A percentile compares a stretch with the other conserved stretches of the same genome.
These are phyloP conservation scores for Panicum hallii DNA, from an alignment of 202 grass and related monocot species.

Conservation along the genomic window DNA sequence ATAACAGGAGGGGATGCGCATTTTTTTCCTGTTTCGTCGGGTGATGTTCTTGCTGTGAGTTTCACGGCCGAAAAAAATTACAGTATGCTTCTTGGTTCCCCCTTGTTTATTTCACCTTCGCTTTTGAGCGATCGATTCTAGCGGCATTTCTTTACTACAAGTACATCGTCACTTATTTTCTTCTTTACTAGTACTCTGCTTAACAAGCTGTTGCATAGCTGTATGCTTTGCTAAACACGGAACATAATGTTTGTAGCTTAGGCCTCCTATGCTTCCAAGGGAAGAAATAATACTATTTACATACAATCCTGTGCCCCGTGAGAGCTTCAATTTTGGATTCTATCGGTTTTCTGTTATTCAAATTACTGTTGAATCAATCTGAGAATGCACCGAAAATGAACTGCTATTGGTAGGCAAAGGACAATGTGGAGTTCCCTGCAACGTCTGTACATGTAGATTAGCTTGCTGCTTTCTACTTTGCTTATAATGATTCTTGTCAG, in stretches of 20 bases:
- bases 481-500: not conserved
- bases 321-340: not conserved
- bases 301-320: not conserved
- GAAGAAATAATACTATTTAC: not conserved
- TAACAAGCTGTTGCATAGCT: conserved; percentile 22
- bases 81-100: not conserved
- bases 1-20: not conserved
- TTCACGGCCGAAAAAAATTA: not conserved
- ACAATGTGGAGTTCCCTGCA: not conserved
- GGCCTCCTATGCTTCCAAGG: not conserved
- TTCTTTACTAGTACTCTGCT: conserved; percentile 16
- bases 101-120: not conserved
- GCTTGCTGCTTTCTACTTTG: not conserved
- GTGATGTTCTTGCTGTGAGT: conserved; percentile 6
- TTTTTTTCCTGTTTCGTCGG: conserved; percentile 12
- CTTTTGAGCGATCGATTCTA: not conserved
- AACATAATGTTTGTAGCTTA: not conserved
- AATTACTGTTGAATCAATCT: not conserved
- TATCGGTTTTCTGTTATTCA: not conserved
- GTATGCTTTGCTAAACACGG: conserved; percentile 19
- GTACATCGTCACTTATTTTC: not conserved
- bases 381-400: conserved; percentile 25
- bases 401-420: not conserved
- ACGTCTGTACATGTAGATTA: not conserved
- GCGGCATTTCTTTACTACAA: not conserved